Evolutionary conservation across 2,329 filamentous ascomycete genomes (phyloP).

Genomic region (Colletotrichum viniferum): DNA sequence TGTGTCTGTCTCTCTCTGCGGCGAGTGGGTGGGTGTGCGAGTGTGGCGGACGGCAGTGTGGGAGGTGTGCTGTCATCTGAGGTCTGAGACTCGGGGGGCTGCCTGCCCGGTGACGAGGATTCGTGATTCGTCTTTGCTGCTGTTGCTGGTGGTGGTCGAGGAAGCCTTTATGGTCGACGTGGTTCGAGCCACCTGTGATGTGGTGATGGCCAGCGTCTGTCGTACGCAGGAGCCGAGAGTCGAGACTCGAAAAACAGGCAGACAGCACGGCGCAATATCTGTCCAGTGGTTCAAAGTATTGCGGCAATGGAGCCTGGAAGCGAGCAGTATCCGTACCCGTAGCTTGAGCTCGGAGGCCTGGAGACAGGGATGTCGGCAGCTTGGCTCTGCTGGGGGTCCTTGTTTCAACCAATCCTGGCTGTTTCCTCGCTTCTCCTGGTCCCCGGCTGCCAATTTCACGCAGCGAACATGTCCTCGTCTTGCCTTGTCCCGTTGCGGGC

Average conservation of each 20-base stretch:
- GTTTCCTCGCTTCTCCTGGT: background rate
- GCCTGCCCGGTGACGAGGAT: background rate
- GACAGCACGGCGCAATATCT: background rate
- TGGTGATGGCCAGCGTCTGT: background rate
- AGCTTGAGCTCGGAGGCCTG: background rate
- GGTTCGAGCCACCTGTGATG: background rate
- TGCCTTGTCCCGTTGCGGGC: background rate
- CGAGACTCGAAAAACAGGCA: background rate
- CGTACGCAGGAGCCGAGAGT: background rate
- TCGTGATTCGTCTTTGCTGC: background rate
- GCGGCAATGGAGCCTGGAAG: background rate
- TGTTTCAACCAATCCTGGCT: constrained; percentile 2
- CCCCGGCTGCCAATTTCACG: background rate
- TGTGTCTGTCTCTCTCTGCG: background rate
- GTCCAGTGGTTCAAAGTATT: background rate
- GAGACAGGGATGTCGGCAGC: background rate
- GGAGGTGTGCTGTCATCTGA: background rate
- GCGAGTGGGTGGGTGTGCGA: background rate
- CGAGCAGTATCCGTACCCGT: background rate
- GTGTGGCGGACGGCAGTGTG: background rate
- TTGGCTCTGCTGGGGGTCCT: background rate
- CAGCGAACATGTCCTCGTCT: background rate
- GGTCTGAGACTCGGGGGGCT: background rate
- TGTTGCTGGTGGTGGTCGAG: background rate
- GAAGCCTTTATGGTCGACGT: background rate